Conservation (phyloP, 805 yeast genomes). For the Yarrowia divulgata region DNA sequence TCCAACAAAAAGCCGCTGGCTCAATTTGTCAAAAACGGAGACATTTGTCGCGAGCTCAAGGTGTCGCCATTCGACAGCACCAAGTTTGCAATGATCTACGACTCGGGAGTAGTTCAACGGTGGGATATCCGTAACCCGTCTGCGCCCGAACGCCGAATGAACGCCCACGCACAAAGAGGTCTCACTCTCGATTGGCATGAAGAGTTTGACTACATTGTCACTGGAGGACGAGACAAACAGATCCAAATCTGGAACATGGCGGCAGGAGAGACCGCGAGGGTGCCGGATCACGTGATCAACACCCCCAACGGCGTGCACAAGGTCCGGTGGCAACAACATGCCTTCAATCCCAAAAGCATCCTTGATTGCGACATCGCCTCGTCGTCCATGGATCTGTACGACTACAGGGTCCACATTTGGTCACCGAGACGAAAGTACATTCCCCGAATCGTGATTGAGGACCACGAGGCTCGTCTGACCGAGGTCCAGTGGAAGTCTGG, state of each 20-base stretch:
- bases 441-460: constrained; percentile 64
- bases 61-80: constrained; percentile 63
- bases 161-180: constrained; percentile 93
- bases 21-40: constrained; percentile 69
- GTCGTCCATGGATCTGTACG: constrained; percentile 71
- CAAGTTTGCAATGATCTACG: constrained; percentile 80
- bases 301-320: constrained; percentile 82
- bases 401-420: constrained; percentile 70
- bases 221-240: constrained; percentile 92
- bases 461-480: constrained; percentile 50
- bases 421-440: constrained; percentile 72
- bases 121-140: constrained; percentile 82
- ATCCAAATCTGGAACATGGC: constrained; percentile 77
- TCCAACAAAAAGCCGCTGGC: constrained; percentile 57
- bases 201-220: constrained; percentile 74
- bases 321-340: constrained; percentile 62
- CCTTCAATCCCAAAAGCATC: constrained; percentile 40
- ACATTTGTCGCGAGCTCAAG: constrained; percentile 67
- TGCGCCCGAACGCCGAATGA: constrained; percentile 71
- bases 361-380: constrained; percentile 61
- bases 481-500: constrained; percentile 41
- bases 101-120: constrained; percentile 83
- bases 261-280: constrained; percentile 48
- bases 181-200: constrained; percentile 90
- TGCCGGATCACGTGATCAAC: constrained; percentile 74